phyloP scores from a whole-genome alignment of 768 basidiomycete genomes.

The Cubamyces lactineus region DNA sequence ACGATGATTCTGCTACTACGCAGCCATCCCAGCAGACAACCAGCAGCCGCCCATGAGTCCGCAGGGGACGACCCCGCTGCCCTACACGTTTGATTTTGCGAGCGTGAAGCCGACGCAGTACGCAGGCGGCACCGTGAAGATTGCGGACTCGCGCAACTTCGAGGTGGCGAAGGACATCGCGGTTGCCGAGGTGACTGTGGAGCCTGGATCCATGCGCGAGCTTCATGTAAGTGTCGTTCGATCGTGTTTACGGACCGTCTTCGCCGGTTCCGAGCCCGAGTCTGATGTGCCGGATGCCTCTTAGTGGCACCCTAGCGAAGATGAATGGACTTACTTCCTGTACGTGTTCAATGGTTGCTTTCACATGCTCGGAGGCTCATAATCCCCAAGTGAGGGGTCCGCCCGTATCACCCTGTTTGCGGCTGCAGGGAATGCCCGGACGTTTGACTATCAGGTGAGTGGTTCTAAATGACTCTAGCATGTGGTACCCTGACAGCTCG shows the following conservation, averaged over 20 bases:
- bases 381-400: constrained; percentile 40
- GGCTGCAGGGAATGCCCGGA: constrained; percentile 41
- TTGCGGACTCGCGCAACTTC: constrained; percentile 55
- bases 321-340: constrained; percentile 54
- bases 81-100: constrained; percentile 54
- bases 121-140: constrained; percentile 45
- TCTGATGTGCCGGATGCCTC: not conserved
- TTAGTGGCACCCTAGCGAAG: constrained; percentile 72
- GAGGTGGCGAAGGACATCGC: constrained; percentile 54
- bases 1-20: not conserved
- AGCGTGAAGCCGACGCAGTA: constrained; percentile 47
- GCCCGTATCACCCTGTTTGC: constrained; percentile 47
- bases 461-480: too few species aligned
- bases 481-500: not conserved
- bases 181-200: constrained; percentile 59
- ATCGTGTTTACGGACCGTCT: too few species aligned
- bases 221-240: constrained; percentile 40
- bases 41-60: constrained; percentile 43
- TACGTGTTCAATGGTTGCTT: not conserved
- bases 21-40: constrained; percentile 35
- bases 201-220: constrained; percentile 62
- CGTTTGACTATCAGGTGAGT: constrained; percentile 47
- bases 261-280: too few species aligned
- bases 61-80: constrained; percentile 47
- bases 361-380: not conserved